A percentile compares a stretch with the other conserved stretches of the same genome.
Evolutionary conservation across 192 early-diverging fungal species (phyloP).

Genomic region (Podila clonocystis): DNA sequence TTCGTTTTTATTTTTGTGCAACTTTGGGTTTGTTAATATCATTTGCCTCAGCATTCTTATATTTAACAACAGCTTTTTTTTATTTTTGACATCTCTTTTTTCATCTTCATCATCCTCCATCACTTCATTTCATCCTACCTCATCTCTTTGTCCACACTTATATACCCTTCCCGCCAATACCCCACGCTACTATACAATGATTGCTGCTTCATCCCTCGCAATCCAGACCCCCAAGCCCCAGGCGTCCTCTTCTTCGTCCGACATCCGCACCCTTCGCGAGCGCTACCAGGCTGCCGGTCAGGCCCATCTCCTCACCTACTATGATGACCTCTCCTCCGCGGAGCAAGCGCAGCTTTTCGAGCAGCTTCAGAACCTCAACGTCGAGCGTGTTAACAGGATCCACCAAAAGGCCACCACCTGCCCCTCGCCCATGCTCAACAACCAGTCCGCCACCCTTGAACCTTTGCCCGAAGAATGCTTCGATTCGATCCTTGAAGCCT

Average conservation of each 20-base stretch:
- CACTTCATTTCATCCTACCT: not conserved
- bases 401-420: slow-evolving; percentile 77
- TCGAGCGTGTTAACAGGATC: slow-evolving; percentile 84
- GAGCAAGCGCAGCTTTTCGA: slow-evolving; percentile 67
- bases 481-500: slow-evolving; percentile 68
- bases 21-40: not conserved
- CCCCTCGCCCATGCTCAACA: slow-evolving; percentile 50
- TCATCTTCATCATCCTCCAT: slow-evolving; percentile 1
- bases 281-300: slow-evolving; percentile 80
- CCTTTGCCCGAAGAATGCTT: slow-evolving; percentile 81
- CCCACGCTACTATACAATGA: slow-evolving; percentile 15
- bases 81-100: slow-evolving; percentile 2
- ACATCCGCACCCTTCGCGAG: slow-evolving; percentile 61
- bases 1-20: not conserved
- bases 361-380: slow-evolving; percentile 80
- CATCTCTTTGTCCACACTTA: not conserved
- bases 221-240: slow-evolving; percentile 47
- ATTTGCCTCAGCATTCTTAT: not conserved
- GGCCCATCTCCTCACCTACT: slow-evolving; percentile 89
- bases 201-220: slow-evolving; percentile 27
- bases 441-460: slow-evolving; percentile 58
- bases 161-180: not conserved
- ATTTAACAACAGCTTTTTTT: not conserved
- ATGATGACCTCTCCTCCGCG: slow-evolving; percentile 68
- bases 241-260: slow-evolving; percentile 31